Evolutionary conservation across 2,329 filamentous ascomycete species (phyloP), one percentile per base, ranked within the genome.

Genomic region (Lasiodiplodia sp.): DNA sequence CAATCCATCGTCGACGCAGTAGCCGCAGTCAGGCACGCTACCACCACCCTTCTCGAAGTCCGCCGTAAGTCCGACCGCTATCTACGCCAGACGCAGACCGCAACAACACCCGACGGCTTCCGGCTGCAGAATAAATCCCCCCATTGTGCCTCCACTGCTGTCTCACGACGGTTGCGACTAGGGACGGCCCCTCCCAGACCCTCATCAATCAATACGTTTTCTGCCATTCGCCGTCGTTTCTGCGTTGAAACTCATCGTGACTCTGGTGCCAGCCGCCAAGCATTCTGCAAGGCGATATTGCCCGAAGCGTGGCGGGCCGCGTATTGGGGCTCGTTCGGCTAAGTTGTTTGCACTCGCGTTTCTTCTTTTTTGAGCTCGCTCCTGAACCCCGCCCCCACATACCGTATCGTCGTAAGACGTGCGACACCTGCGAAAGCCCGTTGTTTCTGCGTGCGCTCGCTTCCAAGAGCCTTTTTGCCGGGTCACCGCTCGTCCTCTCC

Each of bases 241-340:
- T 10, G 31, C 31, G 31, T 34, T 34, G 31, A 34, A 34, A 34
- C 31, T 34, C 31, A 1, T 34, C 31, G 31, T 34, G 31, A 34
- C 31, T 34, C 31, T 63, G 58, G 44, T 18, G 25, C 60, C 6
- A n/a, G 0, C 60, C 47, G 44, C 44, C 60, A 52, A 64, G 47
- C 25, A 25, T 64, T 64, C 60, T 53, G 51, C 60, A 64, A 51
- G 60, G 60, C 60, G 60, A 25, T 64, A 38, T 64, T 64, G 10
- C 60, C 60, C 60, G 60, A 64, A 52, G 44, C 60, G 60, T 52
- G 44, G 44, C 60, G 44, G 60, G 60, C 60, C 60, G 60, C 60
- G 60, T 64, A 37, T 57, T 53, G 21, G 23, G 18, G 51, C 16
- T 11, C 18, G 25, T 63, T 63, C 58, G 58, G 21, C 38, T 63